Conservation (phyloP, 306 rosid species). For the Inga leiocalycina region DNA sequence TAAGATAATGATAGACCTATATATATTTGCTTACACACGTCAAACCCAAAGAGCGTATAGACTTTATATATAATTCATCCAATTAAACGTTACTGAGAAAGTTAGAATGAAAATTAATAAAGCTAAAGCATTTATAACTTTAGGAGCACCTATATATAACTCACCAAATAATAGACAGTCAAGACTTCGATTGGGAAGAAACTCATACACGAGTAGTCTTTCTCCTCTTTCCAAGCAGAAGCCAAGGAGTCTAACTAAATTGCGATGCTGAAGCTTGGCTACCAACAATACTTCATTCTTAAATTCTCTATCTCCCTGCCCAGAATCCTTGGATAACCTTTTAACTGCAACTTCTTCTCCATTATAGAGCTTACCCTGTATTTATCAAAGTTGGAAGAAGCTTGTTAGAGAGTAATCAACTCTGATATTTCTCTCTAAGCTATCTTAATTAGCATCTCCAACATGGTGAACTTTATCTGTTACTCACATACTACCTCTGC, state of each 20-base stretch:
- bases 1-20: too few species aligned
- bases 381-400: background rate
- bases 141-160: background rate
- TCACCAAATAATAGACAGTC: constrained; percentile 35
- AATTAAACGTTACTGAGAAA: too few species aligned
- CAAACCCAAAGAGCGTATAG: too few species aligned
- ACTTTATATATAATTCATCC: too few species aligned
- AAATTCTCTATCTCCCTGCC: constrained; percentile 32
- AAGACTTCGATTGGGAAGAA: constrained; percentile 32
- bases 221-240: constrained; percentile 31
- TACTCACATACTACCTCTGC: too few species aligned
- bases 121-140: background rate
- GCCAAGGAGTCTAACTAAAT: constrained; percentile 23
- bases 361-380: constrained; percentile 30
- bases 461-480: too few species aligned
- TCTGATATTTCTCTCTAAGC: too few species aligned
- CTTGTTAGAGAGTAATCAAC: too few species aligned
- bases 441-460: too few species aligned
- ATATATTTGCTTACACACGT: too few species aligned
- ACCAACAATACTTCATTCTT: constrained; percentile 34
- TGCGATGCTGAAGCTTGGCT: constrained; percentile 33
- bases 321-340: constrained; percentile 27
- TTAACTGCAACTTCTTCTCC: constrained; percentile 31
- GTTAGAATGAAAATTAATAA: background rate
- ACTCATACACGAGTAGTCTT: constrained; percentile 33